Evolutionary conservation across 768 basidiomycete genomes (phyloP).

Genomic region (Amanita polypyramis): DNA sequence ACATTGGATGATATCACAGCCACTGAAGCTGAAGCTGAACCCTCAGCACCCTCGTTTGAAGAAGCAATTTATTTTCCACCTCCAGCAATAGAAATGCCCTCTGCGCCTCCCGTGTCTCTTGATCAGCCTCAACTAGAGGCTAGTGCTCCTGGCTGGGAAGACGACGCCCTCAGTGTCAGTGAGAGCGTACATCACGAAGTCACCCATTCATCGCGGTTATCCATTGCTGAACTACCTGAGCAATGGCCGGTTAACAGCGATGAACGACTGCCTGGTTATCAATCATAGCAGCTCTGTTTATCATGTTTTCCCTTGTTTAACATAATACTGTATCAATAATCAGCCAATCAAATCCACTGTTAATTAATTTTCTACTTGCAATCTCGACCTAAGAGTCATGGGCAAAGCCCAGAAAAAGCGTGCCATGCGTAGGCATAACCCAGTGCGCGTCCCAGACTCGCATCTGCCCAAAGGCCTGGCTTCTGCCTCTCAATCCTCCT

Average conservation of each 20-base stretch:
- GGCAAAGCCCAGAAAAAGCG: conserved; percentile 91
- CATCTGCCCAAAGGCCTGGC: conserved; percentile 80
- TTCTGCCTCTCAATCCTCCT: conserved; percentile 60
- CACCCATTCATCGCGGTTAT: not conserved
- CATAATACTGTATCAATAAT: conserved; percentile 6
- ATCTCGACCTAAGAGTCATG: conserved; percentile 34
- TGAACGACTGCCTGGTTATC: conserved; percentile 1
- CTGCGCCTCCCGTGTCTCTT: conserved; percentile 12
- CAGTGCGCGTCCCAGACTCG: conserved; percentile 86
- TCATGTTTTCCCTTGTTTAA: not conserved
- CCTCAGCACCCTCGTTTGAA: conserved; percentile 39
- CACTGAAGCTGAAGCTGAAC: conserved; percentile 24
- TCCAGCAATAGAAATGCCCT: conserved; percentile 13
- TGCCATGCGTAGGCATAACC: conserved; percentile 81
- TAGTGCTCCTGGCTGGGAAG: conserved; percentile 15
- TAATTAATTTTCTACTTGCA: not conserved
- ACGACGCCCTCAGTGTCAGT: conserved; percentile 8
- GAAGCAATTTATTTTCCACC: conserved; percentile 12
- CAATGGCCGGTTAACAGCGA: not conserved
- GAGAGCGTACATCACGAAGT: not conserved
- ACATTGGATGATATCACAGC: conserved; percentile 26
- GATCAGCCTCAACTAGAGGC: conserved; percentile 7
- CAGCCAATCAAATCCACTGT: conserved; percentile 2
- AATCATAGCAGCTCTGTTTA: not conserved
- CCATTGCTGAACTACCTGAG: not conserved